Conservation (phyloP, 1,284 basidiomycete species). For the Heterobasidion parviporum region DNA sequence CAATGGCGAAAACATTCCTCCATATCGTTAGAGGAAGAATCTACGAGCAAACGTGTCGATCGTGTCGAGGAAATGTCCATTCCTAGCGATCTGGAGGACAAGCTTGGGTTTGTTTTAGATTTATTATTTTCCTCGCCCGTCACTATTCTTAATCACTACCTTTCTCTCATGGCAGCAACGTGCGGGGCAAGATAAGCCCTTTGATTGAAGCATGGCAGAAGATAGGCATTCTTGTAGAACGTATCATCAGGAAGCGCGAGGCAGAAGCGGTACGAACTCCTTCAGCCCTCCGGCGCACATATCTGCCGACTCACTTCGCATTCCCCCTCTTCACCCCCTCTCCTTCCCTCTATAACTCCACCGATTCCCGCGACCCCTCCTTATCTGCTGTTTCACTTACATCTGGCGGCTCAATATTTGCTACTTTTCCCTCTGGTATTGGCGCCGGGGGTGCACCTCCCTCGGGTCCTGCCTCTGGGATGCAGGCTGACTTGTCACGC, state of each 20-base stretch:
- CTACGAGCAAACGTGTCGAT: conserved; percentile 71
- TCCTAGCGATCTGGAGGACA: conserved; percentile 85
- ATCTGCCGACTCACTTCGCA: conserved; percentile 59
- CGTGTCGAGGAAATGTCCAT: conserved; percentile 85
- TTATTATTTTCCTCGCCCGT: neutral
- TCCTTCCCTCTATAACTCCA: conserved; percentile 19
- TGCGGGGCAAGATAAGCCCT: conserved; percentile 62
- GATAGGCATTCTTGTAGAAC: conserved; percentile 78
- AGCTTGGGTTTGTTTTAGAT: conserved; percentile 53
- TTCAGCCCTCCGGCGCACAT: conserved; percentile 52
- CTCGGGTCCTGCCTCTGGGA: conserved; percentile 16
- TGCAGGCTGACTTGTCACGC: conserved; percentile 75
- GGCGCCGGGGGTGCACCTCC: neutral
- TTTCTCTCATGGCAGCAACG: conserved; percentile 34
- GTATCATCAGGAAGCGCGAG: conserved; percentile 79
- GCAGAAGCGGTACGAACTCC: conserved; percentile 77
- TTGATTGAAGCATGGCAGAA: conserved; percentile 89
- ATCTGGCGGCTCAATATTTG: neutral
- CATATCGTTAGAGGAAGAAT: conserved; percentile 82
- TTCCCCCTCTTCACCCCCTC: conserved; percentile 31
- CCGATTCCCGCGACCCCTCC: conserved; percentile 13
- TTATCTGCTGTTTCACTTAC: conserved; percentile 10
- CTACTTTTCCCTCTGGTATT: conserved; percentile 5
- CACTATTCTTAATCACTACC: neutral
- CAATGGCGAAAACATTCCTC: conserved; percentile 73